Evolutionary conservation across 176 grass and related monocot species (phyloP).

Genomic region (Ensete ventricosum): DNA sequence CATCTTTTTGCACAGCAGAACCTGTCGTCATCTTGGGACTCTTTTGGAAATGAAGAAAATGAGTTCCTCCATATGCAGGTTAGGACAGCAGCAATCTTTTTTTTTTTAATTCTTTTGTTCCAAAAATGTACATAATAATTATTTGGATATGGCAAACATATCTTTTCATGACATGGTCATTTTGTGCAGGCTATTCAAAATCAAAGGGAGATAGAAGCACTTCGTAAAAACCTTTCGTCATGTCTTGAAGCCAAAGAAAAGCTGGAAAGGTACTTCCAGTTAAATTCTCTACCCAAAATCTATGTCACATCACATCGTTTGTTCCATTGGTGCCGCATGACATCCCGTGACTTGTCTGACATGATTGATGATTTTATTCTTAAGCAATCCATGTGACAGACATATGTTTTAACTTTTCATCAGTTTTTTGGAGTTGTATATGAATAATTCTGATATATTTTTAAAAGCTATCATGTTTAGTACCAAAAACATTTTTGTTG

Average conservation of each 20-base stretch:
- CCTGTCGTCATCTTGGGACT: slow-evolving; percentile 62
- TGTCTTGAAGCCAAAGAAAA: slow-evolving; percentile 69
- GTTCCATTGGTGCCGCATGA: no score
- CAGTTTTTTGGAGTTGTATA: background rate
- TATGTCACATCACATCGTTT: no score
- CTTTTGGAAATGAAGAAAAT: slow-evolving; percentile 65
- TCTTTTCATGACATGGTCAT: slow-evolving; percentile 10
- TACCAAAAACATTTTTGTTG: no score
- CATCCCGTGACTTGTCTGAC: no score
- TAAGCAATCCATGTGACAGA: no score
- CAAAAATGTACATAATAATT: background rate
- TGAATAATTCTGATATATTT: background rate
- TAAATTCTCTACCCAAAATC: background rate
- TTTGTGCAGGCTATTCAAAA: slow-evolving; percentile 86
- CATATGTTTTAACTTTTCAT: background rate
- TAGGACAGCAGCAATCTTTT: background rate
- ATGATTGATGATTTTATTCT: no score
- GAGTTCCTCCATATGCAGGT: slow-evolving; percentile 94
- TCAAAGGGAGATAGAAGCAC: slow-evolving; percentile 65
- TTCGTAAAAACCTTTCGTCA: slow-evolving; percentile 71
- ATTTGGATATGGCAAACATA: background rate
- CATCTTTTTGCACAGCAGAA: background rate
- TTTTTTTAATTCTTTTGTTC: background rate
- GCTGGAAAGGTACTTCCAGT: slow-evolving; percentile 54
- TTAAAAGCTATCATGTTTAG: background rate